These are phyloP conservation scores for Fusarium nodosum DNA, from an alignment of 2,329 filamentous ascomycete species.

Conservation along the genomic window DNA sequence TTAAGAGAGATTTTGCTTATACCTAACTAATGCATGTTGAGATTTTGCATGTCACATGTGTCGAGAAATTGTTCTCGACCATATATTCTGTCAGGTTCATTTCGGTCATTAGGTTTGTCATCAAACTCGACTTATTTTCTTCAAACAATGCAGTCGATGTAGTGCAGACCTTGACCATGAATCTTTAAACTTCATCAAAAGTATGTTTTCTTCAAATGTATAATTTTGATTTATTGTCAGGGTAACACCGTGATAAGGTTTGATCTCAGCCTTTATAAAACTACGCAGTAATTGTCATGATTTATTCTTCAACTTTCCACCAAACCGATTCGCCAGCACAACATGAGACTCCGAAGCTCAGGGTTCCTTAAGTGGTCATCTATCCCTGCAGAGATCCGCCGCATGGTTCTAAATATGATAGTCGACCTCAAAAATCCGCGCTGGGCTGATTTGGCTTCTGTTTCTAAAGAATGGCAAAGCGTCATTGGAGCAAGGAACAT, in stretches of 20 bases:
- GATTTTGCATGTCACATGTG: no score
- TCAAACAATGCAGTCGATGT: no score
- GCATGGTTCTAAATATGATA: background rate
- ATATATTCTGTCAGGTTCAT: no score
- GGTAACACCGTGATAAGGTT: background rate
- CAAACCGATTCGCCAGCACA: background rate
- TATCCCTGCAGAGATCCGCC: constrained; percentile 1
- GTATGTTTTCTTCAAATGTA: no score
- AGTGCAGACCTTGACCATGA: no score
- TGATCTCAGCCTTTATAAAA: background rate
- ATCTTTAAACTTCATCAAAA: no score
- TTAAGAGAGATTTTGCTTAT: no score
- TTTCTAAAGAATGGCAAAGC: constrained; percentile 19
- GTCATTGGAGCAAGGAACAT: constrained; percentile 20
- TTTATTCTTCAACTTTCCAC: background rate
- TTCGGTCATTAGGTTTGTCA: no score
- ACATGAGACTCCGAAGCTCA: constrained; percentile 2
- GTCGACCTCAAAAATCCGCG: constrained; percentile 1
- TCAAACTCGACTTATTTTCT: no score
- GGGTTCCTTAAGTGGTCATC: constrained; percentile 2
- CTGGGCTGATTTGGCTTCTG: constrained; percentile 15
- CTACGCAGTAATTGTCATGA: no score
- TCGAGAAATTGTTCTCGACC: no score
- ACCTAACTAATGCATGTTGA: no score
- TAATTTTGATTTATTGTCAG: background rate